Evolutionary conservation across 2,329 filamentous ascomycete genomes (phyloP).

Genomic region (Paradendryphiella salina): DNA sequence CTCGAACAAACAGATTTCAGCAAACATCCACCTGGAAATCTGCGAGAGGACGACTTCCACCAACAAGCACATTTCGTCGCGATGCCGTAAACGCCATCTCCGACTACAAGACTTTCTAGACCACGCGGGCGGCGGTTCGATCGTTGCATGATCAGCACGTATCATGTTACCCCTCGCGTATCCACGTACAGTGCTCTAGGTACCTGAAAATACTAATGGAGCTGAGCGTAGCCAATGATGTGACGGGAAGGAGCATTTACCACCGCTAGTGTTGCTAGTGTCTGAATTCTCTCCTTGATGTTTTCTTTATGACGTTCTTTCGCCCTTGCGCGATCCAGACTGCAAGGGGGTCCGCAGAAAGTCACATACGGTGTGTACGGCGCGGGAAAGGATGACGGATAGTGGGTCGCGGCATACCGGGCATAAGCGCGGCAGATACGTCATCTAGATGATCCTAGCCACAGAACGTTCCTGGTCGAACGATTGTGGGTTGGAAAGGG

Average conservation of each 20-base stretch:
- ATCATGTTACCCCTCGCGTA: neutral
- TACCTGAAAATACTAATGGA: neutral
- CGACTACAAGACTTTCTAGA: no score
- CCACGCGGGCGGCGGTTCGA: neutral
- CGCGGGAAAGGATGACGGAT: neutral
- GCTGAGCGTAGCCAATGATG: neutral
- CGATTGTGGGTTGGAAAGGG: neutral
- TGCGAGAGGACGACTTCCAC: no score
- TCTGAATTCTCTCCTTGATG: neutral
- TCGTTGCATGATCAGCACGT: neutral
- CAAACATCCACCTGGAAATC: no score
- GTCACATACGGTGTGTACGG: neutral
- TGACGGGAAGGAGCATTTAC: neutral
- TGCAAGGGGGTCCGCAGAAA: neutral
- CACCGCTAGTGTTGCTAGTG: neutral
- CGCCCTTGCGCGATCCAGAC: neutral
- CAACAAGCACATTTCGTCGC: no score
- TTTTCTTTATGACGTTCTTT: neutral
- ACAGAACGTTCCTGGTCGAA: neutral
- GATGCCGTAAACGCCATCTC: no score
- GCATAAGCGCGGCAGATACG: neutral
- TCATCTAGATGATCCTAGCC: neutral
- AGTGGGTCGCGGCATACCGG: constrained; percentile 1
- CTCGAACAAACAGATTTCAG: neutral
- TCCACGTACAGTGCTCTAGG: neutral